Evolutionary conservation across 2,329 filamentous ascomycete species (phyloP).

Genomic region (Aureobasidium sp.): DNA sequence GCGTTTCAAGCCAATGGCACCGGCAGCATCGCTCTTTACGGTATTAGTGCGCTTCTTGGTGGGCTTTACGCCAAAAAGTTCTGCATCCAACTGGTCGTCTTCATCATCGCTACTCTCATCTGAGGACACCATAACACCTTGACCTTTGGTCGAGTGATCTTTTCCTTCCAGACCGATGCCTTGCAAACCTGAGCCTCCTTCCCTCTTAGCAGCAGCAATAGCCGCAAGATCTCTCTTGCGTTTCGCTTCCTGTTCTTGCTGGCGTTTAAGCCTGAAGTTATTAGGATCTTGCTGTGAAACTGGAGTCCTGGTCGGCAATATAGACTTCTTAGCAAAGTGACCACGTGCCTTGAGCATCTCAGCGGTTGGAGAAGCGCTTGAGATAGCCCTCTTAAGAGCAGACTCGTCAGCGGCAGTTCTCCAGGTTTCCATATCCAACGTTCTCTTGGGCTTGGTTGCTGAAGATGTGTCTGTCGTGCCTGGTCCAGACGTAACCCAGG

Average conservation of each 20-base stretch:
- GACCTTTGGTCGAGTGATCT: slow-evolving; percentile 66
- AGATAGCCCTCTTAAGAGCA: slow-evolving; percentile 26
- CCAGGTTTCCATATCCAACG: slow-evolving; percentile 32
- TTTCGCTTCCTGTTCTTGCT: slow-evolving; percentile 67
- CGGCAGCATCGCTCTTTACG: slow-evolving; percentile 26
- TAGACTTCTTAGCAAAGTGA: slow-evolving; percentile 26
- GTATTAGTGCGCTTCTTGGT: slow-evolving; percentile 35
- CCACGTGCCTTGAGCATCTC: slow-evolving; percentile 19
- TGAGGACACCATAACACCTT: slow-evolving; percentile 83
- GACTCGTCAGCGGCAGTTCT: slow-evolving; percentile 27
- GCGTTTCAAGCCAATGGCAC: slow-evolving; percentile 27
- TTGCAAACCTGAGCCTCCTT: slow-evolving; percentile 69
- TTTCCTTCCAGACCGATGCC: slow-evolving; percentile 69
- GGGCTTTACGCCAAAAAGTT: slow-evolving; percentile 55
- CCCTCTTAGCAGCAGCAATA: slow-evolving; percentile 61
- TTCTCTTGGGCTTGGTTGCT: slow-evolving; percentile 17
- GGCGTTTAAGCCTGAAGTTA: slow-evolving; percentile 66
- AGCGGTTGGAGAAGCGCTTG: slow-evolving; percentile 26
- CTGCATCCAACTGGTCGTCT: slow-evolving; percentile 53
- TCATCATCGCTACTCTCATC: slow-evolving; percentile 52
- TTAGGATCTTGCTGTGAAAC: slow-evolving; percentile 36
- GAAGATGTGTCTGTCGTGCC: slow-evolving; percentile 21
- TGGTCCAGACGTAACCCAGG: slow-evolving; percentile 32
- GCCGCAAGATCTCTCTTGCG: slow-evolving; percentile 64
- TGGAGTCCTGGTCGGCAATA: slow-evolving; percentile 25